A percentile compares a stretch with the other conserved stretches of the same genome.
These are phyloP conservation scores for Hemisphaericaspora subhashii DNA, from an alignment of 1,139 yeast species.

Conservation along the genomic window DNA sequence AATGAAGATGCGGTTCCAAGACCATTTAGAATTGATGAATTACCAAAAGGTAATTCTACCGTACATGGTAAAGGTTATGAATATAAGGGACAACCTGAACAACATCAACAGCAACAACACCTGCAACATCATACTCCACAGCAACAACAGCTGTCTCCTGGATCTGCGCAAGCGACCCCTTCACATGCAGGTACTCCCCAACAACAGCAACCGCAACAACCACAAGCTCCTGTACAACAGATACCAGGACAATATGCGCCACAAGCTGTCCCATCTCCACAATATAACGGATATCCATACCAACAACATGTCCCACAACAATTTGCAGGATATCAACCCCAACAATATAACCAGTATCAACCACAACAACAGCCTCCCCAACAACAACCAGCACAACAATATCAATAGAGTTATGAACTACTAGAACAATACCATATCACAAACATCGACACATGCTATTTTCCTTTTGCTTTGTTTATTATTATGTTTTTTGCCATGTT, in stretches of 20 bases:
- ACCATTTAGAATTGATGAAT: slow-evolving; percentile 76
- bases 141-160: slow-evolving; percentile 13
- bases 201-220: slow-evolving; percentile 13
- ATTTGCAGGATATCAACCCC: slow-evolving; percentile 29
- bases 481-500: slow-evolving; percentile 1
- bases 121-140: slow-evolving; percentile 20
- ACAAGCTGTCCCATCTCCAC: slow-evolving; percentile 18
- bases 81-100: slow-evolving; percentile 53
- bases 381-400: slow-evolving; percentile 8
- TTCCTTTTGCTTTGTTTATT: slow-evolving; percentile 6
- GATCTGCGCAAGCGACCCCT: slow-evolving; percentile 12
- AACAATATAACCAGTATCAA: slow-evolving; percentile 15
- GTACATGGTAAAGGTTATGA: slow-evolving; percentile 40
- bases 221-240: slow-evolving; percentile 14
- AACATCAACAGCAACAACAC: slow-evolving; percentile 18
- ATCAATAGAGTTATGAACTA: too few relatives aligned
- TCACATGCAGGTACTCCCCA: slow-evolving; percentile 1
- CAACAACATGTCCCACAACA: slow-evolving; percentile 22
- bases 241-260: slow-evolving; percentile 9
- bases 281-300: slow-evolving; percentile 24
- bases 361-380: slow-evolving; percentile 16
- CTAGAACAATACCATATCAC: too few relatives aligned
- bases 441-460: background rate
- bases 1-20: slow-evolving; percentile 75
- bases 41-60: slow-evolving; percentile 54